A percentile compares a stretch with the other conserved stretches of the same genome.
Evolutionary conservation across 768 basidiomycete genomes (phyloP).

Genomic region (Agrocybe pediades): DNA sequence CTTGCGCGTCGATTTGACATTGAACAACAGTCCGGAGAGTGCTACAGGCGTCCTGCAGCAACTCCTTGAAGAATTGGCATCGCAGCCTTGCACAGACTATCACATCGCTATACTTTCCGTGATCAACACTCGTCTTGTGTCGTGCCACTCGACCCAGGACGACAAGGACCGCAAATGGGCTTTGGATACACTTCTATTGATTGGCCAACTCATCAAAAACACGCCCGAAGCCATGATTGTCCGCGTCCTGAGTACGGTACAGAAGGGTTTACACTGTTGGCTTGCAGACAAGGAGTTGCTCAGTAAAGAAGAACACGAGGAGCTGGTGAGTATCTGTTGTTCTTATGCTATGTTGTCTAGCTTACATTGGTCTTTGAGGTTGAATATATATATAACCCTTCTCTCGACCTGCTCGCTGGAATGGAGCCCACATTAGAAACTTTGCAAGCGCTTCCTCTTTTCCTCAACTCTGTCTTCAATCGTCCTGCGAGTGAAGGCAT

Average conservation of each 20-base stretch:
- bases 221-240: conserved; percentile 29
- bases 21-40: conserved; percentile 10
- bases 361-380: conserved; percentile 24
- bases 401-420: conserved; percentile 39
- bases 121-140: conserved; percentile 10
- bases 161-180: conserved; percentile 18
- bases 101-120: conserved; percentile 9
- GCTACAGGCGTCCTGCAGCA: conserved; percentile 6
- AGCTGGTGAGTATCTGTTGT: conserved; percentile 39
- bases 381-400: conserved; percentile 42
- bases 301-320: conserved; percentile 44
- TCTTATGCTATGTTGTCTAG: not conserved
- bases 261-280: conserved; percentile 49
- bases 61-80: conserved; percentile 11
- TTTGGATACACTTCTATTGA: conserved; percentile 35
- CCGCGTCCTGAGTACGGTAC: conserved; percentile 35
- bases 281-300: conserved; percentile 50
- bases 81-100: not conserved
- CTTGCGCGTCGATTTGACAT: not conserved
- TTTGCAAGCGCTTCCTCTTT: conserved; percentile 42
- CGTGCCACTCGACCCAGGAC: conserved; percentile 18
- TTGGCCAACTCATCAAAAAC: conserved; percentile 34
- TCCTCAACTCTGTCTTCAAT: conserved; percentile 53
- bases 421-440: conserved; percentile 40
- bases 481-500: conserved; percentile 52